phyloP scores from a whole-genome alignment of 495 filamentous ascomycete species.

The Aspergillus sclerotiicarbonarius region DNA sequence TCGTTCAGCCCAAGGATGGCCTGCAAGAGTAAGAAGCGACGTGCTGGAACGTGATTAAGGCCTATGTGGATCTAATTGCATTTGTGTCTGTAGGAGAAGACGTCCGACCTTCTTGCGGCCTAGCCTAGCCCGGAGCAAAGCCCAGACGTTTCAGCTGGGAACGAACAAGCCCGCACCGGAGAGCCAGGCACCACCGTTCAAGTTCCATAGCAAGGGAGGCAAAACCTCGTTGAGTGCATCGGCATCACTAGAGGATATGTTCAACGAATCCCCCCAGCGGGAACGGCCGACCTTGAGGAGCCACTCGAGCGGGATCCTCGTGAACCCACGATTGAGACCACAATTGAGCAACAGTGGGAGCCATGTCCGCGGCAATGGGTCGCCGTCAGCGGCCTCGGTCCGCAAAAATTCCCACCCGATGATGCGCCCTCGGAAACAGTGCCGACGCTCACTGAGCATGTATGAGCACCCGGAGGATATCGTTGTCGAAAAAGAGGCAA shows the following conservation, averaged over 20 bases:
- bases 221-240: constrained; percentile 53
- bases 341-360: constrained; percentile 51
- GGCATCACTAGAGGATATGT: constrained; percentile 74
- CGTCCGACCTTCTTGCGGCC: constrained; percentile 44
- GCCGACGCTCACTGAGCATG: constrained; percentile 92
- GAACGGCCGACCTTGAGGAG: constrained; percentile 48
- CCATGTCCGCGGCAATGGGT: constrained; percentile 60
- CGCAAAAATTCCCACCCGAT: constrained; percentile 70
- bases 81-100: constrained; percentile 28
- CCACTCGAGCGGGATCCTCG: constrained; percentile 37
- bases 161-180: constrained; percentile 45
- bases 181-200: constrained; percentile 68
- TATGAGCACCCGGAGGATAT: constrained; percentile 89
- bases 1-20: constrained; percentile 45
- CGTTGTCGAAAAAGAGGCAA: constrained; percentile 65
- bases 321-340: constrained; percentile 58
- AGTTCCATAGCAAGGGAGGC: constrained; percentile 62
- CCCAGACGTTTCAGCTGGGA: constrained; percentile 41
- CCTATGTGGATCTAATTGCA: constrained; percentile 21
- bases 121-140: constrained; percentile 41
- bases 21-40: constrained; percentile 37
- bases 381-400: constrained; percentile 66
- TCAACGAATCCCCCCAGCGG: constrained; percentile 73
- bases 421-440: constrained; percentile 79
- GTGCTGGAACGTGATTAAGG: not conserved